These are phyloP conservation scores for Panus rudis DNA, from an alignment of 768 basidiomycete species.

Conservation along the genomic window DNA sequence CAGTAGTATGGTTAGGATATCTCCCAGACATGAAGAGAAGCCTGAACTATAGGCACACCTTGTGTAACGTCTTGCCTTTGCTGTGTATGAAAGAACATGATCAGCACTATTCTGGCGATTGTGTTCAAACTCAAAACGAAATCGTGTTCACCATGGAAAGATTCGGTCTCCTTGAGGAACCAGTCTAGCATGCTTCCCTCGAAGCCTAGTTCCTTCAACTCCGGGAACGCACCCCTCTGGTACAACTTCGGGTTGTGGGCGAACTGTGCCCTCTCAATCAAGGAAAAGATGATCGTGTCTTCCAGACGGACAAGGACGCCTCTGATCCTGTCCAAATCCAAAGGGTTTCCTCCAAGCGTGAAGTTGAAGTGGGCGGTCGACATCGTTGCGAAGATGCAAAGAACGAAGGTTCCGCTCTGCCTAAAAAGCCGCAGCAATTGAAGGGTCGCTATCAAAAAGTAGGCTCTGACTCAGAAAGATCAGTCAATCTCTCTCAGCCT, in stretches of 20 bases:
- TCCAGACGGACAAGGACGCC: conserved; percentile 85
- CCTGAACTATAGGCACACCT: conserved; percentile 44
- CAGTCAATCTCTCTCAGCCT: too few species aligned
- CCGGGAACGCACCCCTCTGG: conserved; percentile 67
- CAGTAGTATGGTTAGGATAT: background rate
- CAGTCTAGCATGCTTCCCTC: conserved; percentile 92
- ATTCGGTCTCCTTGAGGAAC: conserved; percentile 94
- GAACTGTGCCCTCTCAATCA: conserved; percentile 97
- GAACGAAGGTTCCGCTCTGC: background rate
- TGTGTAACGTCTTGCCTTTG: conserved; percentile 91
- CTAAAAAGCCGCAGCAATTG: background rate
- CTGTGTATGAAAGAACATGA: conserved; percentile 33
- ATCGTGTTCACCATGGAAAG: conserved; percentile 81
- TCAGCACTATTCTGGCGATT: conserved; percentile 3
- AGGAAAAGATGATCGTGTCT: conserved; percentile 96
- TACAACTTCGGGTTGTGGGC: conserved; percentile 91
- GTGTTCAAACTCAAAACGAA: background rate
- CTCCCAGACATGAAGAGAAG: background rate
- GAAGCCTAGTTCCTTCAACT: conserved; percentile 69
- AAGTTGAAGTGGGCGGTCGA: conserved; percentile 47
- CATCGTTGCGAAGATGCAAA: conserved; percentile 12
- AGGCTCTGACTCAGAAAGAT: too few species aligned
- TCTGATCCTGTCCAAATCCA: conserved; percentile 85
- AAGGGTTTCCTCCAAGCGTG: conserved; percentile 61
- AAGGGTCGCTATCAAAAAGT: too few species aligned